These are phyloP conservation scores for Combretum micranthum DNA, from an alignment of 345 rosid species.

Conservation along the genomic window DNA sequence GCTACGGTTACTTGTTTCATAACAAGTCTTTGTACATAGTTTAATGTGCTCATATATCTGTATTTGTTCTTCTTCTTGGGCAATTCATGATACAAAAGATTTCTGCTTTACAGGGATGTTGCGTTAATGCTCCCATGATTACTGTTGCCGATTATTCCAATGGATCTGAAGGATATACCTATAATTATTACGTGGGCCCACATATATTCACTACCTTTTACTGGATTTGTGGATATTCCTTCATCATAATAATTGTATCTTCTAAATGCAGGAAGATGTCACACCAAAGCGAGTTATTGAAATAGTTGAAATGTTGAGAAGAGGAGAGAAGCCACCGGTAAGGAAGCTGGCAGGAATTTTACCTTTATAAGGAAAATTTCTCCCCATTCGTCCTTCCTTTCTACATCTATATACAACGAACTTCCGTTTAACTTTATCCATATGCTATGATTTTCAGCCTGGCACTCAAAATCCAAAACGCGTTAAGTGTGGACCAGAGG, in stretches of 20 bases:
- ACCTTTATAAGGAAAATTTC: neutral
- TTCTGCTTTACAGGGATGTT: slow-evolving; percentile 61
- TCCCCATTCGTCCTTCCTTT: neutral
- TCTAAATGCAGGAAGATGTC: slow-evolving; percentile 75
- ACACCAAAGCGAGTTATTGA: slow-evolving; percentile 85
- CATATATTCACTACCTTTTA: slow-evolving; percentile 1
- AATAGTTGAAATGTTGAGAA: slow-evolving; percentile 78
- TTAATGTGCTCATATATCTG: no score
- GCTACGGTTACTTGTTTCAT: no score
- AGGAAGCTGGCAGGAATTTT: slow-evolving; percentile 15
- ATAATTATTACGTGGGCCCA: slow-evolving; percentile 78
- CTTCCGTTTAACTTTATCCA: neutral
- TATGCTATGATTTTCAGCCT: slow-evolving; percentile 30
- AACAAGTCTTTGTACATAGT: no score
- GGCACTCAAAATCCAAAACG: slow-evolving; percentile 94
- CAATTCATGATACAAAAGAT: no score
- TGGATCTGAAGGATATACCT: slow-evolving; percentile 93
- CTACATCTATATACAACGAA: neutral
- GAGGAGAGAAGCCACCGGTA: slow-evolving; percentile 91
- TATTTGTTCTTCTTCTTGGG: no score
- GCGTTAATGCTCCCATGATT: slow-evolving; percentile 99
- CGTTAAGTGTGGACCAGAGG: slow-evolving; percentile 84
- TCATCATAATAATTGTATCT: slow-evolving; percentile 2
- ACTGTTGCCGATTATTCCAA: slow-evolving; percentile 91
- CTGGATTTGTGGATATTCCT: neutral